Percentiles rank a stretch among this genome's conserved stretches.
Evolutionary conservation across 2,329 filamentous ascomycete genomes (phyloP).

Genomic region (Colletotrichum sp.): DNA sequence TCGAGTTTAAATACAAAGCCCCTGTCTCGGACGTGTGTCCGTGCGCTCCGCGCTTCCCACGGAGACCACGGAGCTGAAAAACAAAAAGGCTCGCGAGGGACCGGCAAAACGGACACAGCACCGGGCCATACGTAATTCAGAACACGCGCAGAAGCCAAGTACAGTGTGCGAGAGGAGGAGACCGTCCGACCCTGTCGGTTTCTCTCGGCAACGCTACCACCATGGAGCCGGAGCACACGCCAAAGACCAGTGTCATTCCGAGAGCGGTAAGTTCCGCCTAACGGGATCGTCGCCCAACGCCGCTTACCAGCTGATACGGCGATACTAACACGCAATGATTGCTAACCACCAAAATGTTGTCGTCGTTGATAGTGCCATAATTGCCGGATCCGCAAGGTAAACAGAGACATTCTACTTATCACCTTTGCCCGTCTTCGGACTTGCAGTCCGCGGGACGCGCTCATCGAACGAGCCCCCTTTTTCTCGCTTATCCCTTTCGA

Average conservation of each 20-base stretch:
- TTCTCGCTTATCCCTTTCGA: not conserved
- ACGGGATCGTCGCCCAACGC: not conserved
- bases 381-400: conserved; percentile 11
- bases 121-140: not conserved
- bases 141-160: not conserved
- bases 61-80: not conserved
- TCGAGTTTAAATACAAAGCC: not conserved
- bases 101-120: not conserved
- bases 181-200: not conserved
- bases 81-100: not conserved
- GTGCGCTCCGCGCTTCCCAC: not conserved
- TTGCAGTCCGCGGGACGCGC: not conserved
- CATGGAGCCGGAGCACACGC: not conserved
- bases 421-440: not conserved
- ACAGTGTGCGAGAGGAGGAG: not conserved
- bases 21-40: not conserved
- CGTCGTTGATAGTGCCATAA: conserved; percentile 5
- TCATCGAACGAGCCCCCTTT: not conserved
- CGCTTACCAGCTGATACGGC: not conserved
- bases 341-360: not conserved
- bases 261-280: conserved; percentile 7
- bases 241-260: conserved; percentile 7
- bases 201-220: not conserved
- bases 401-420: not conserved
- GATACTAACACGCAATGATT: not conserved